Evolutionary conservation across 164 flowering plant species (phyloP), one percentile per base, ranked within the genome.

Genomic region (Tinospora cordifolia): DNA sequence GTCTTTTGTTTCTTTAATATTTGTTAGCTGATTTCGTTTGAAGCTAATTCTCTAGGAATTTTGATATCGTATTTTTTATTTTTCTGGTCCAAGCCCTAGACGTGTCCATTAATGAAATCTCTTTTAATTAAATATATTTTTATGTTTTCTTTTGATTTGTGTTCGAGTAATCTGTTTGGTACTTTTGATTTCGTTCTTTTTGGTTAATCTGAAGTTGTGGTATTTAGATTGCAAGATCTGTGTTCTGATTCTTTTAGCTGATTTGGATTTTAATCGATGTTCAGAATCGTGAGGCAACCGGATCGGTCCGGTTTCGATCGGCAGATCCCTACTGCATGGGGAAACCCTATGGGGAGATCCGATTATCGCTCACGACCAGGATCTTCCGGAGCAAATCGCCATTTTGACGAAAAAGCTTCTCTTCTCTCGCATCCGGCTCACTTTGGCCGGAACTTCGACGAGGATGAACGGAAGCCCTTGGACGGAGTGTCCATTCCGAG

Each of bases 391-490:
- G 74, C 87, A 0, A 76, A 78, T 10, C 84, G 86, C 47, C 83
- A 72, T 75, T 87, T 79, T 41, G 97, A 92, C 69, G 93, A 91
- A 21, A 90, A 86, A 75, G 69, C 89, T 40, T 85, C 89, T 0
- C 85, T 92, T 76, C 77, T 90, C 9, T 66, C 81, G n/a, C 79
- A 77, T 54, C 72, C 78, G 41, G 65, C 72, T 1, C 81, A 76
- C 51, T 85, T 95, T 57, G 99, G 98, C 26, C 84, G 90, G 10
- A 84, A 89, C 76, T 95, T 95, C 64, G 98, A 92, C 71, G 99
- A 95, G 60, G 99, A 95, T 77, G 99, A 95, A 68, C 81, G 98
- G 14, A 94, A 88, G 81, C 99, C 98, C 0, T 81, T 94, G 26
- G 97, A 90, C 78, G 95, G 92, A 5, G 75, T 30, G 4, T 81